Evolutionary conservation across 1,284 basidiomycete species (phyloP).

Genomic region (Erythrobasidium hasegawianum): DNA sequence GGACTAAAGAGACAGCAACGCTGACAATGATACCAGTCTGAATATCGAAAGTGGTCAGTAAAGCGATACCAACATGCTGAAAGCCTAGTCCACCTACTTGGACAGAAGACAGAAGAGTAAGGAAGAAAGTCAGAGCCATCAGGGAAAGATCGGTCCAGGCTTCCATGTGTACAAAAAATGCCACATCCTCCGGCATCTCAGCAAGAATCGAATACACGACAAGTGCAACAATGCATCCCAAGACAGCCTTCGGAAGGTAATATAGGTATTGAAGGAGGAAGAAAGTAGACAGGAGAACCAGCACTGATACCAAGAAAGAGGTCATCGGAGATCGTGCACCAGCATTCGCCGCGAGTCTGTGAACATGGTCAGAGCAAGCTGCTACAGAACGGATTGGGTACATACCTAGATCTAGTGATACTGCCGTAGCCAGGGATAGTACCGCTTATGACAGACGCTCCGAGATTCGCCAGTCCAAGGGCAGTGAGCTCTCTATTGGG

Average conservation of each 20-base stretch:
- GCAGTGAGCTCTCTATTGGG: conserved; percentile 89
- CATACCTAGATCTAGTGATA: conserved; percentile 60
- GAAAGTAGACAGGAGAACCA: conserved; percentile 77
- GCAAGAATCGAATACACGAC: conserved; percentile 79
- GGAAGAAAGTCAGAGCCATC: conserved; percentile 76
- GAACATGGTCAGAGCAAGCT: conserved; percentile 49
- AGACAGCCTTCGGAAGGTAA: conserved; percentile 73
- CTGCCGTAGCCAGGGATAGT: conserved; percentile 83
- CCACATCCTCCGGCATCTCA: conserved; percentile 56
- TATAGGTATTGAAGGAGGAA: conserved; percentile 75
- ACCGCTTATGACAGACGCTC: conserved; percentile 73
- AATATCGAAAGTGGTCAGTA: no score
- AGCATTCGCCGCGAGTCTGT: conserved; percentile 77
- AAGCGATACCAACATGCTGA: no score
- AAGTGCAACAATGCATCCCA: conserved; percentile 72
- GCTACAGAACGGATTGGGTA: no score
- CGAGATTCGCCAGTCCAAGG: conserved; percentile 66
- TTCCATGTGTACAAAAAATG: conserved; percentile 56
- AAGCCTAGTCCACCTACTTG: conserved; percentile 56
- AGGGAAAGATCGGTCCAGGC: conserved; percentile 80
- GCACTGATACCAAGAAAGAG: conserved; percentile 67
- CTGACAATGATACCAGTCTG: conserved; percentile 69
- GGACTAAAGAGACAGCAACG: conserved; percentile 74
- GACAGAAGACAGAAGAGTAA: conserved; percentile 73
- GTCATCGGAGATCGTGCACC: conserved; percentile 85